Evolutionary conservation across 78 protist genomes (phyloP), one percentile per base, ranked within the genome.

Genomic region (Ministeria vibrans): DNA sequence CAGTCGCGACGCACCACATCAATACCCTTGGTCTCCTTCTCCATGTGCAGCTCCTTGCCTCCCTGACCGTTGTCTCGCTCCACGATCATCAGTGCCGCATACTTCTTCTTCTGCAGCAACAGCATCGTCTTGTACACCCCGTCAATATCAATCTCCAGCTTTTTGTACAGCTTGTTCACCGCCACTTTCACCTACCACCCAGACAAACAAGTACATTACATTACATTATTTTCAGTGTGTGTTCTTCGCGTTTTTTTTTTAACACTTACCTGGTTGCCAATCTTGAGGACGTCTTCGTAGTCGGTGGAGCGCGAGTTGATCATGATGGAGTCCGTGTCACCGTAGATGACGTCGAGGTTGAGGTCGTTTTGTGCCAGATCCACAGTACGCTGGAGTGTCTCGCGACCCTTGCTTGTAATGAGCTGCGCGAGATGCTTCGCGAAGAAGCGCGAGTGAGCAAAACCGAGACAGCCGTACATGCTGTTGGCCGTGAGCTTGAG

Each of bases 301-400:
- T 78, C 87, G n/a, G 27, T 7, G 44, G 79, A 44, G 53, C 84
- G 71, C 1, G 99, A 87, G 80, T 94, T 70, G 36, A 98, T 49
- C 98, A 98, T 96, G 30, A 98, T 44, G 0, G 99, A 95, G 83
- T 98, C 99, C 1, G 99, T 99, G 92, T 99, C 99, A n/a, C 99
- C 99, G 80, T 97, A 99, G 51, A 99, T 86, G 32, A 98, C 98
- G 34, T 87, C 84, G 32, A 89, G 85, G 38, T 43, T 27, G 63
- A 86, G 73, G 79, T 72, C 18, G 11, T 1, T 0, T 76, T 53
- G n/a, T 32, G 44, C 79, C 51, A 44, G 63, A 39, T 30, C 66
- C 63, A 34, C 81, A 13, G 98, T 83, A 3, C 68, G 38, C 78
- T 88, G 82, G 45, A 97, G 91, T 25, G 84, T 83, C 28, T 87